These are phyloP conservation scores for Yarrowia sp. DNA, from an alignment of 805 yeast species.

Conservation along the genomic window DNA sequence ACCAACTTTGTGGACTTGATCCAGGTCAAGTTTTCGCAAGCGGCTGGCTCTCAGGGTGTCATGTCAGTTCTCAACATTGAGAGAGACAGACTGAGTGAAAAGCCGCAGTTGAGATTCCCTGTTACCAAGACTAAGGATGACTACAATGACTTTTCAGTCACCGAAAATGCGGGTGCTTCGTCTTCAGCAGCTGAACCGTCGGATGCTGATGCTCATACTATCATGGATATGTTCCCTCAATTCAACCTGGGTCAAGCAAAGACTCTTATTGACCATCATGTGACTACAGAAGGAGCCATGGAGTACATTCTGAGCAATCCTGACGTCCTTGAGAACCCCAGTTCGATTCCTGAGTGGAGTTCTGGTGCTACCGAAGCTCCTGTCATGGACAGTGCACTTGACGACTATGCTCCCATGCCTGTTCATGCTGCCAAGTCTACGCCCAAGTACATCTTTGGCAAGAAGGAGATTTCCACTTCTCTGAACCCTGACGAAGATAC, in stretches of 20 bases:
- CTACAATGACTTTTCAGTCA: neutral
- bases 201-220: constrained; percentile 50
- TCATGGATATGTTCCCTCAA: constrained; percentile 71
- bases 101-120: constrained; percentile 22
- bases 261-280: constrained; percentile 58
- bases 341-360: constrained; percentile 35
- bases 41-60: constrained; percentile 11
- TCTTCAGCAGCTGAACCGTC: constrained; percentile 19
- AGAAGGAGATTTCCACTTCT: constrained; percentile 45
- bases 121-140: neutral
- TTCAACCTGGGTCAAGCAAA: constrained; percentile 57
- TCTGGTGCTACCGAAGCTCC: neutral
- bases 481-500: constrained; percentile 41
- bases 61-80: constrained; percentile 16
- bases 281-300: constrained; percentile 63
- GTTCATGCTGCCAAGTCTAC: constrained; percentile 12
- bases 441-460: constrained; percentile 45
- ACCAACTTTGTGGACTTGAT: constrained; percentile 31
- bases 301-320: constrained; percentile 70
- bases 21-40: constrained; percentile 5
- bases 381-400: neutral
- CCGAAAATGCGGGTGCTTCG: neutral
- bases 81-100: constrained; percentile 15
- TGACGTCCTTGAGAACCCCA: constrained; percentile 48
- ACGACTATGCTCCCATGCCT: constrained; percentile 7